phyloP scores from a whole-genome alignment of 2,329 filamentous ascomycete genomes.

The Colletotrichum musae region DNA sequence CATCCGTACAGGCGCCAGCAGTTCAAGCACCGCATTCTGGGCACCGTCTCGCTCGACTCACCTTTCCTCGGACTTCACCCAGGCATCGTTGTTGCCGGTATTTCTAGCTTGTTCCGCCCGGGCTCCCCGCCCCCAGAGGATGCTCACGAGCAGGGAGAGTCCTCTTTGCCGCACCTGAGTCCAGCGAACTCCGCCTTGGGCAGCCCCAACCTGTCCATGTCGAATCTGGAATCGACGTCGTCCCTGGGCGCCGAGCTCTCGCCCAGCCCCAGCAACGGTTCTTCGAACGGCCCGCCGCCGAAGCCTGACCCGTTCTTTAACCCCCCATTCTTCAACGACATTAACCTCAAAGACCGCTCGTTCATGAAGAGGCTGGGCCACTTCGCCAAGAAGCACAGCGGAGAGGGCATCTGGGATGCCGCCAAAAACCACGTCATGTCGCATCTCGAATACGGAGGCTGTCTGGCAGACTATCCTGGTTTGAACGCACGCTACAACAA shows the following conservation, averaged over 20 bases:
- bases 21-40: conserved; percentile 83
- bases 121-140: conserved; percentile 51
- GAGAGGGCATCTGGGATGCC: conserved; percentile 78
- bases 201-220: conserved; percentile 46
- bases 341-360: conserved; percentile 76
- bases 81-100: conserved; percentile 85
- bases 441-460: conserved; percentile 86
- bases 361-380: conserved; percentile 79
- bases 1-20: conserved; percentile 53
- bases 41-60: conserved; percentile 86
- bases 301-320: conserved; percentile 78
- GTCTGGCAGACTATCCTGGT: conserved; percentile 81
- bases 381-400: conserved; percentile 85
- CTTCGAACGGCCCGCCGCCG: conserved; percentile 37
- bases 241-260: conserved; percentile 43
- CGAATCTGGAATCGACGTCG: conserved; percentile 44
- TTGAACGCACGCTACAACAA: conserved; percentile 79
- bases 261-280: conserved; percentile 25
- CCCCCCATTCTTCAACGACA: conserved; percentile 82
- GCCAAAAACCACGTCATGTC: conserved; percentile 82
- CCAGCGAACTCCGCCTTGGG: conserved; percentile 41
- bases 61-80: conserved; percentile 92
- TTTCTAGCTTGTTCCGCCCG: conserved; percentile 81
- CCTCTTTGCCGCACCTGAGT: conserved; percentile 29
- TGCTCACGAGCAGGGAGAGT: conserved; percentile 40